phyloP scores from a whole-genome alignment of 1,284 basidiomycete species.

The Rhodotorula glutinis region DNA sequence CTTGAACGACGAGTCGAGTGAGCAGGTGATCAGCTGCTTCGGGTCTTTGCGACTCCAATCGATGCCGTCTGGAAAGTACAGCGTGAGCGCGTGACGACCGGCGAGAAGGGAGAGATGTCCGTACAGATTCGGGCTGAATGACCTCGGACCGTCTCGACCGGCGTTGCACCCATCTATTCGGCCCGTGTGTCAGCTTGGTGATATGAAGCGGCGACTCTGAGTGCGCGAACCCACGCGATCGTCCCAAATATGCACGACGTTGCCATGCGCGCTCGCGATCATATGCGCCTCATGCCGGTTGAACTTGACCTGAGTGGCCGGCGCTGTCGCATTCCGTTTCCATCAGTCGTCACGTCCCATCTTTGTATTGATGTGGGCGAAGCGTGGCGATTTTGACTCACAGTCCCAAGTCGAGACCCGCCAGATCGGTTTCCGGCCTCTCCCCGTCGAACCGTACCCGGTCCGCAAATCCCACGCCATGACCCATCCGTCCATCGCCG shows the following conservation, averaged over 20 bases:
- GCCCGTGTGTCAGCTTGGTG: no score
- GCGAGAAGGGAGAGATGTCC: not conserved
- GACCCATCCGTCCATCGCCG: slow-evolving; percentile 55
- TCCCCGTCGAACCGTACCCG: slow-evolving; percentile 28
- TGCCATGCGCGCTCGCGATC: slow-evolving; percentile 80
- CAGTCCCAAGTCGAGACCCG: slow-evolving; percentile 51
- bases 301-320: slow-evolving; percentile 95
- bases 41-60: slow-evolving; percentile 77
- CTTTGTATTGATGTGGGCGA: no score
- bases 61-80: slow-evolving; percentile 61
- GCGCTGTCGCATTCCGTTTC: slow-evolving; percentile 53
- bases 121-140: slow-evolving; percentile 76
- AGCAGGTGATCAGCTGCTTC: slow-evolving; percentile 84
- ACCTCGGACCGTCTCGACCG: slow-evolving; percentile 69
- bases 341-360: no score
- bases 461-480: slow-evolving; percentile 79
- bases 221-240: slow-evolving; percentile 58
- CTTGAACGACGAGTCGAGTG: slow-evolving; percentile 87
- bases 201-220: not conserved
- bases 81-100: no score
- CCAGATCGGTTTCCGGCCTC: slow-evolving; percentile 46
- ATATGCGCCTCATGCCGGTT: slow-evolving; percentile 79
- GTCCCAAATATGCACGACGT: slow-evolving; percentile 82
- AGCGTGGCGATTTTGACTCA: slow-evolving; percentile 29
- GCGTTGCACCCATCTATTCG: slow-evolving; percentile 78